Conservation (phyloP, 257 asterid genomes). For the Solanum appendiculatum region DNA sequence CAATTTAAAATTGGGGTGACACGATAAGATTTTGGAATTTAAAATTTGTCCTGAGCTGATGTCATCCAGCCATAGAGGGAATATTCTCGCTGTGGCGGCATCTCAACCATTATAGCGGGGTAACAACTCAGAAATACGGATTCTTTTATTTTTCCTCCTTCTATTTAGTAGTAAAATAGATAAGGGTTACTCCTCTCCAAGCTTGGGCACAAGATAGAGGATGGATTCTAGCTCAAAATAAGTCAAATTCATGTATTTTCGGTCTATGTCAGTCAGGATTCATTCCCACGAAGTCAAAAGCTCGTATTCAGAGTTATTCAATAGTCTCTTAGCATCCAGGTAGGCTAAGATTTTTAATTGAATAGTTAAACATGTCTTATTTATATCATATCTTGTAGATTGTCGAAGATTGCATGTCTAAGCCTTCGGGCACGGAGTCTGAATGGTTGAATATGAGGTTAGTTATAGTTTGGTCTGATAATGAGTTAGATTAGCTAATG, state of each 20-base stretch:
- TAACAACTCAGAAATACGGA: neutral
- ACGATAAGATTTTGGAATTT: neutral
- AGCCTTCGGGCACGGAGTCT: neutral
- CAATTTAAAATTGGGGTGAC: neutral
- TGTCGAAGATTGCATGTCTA: neutral
- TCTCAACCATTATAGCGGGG: neutral
- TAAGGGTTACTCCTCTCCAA: neutral
- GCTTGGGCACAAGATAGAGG: neutral
- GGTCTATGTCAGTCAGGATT: neutral
- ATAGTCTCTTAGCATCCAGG: neutral
- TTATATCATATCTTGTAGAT: neutral
- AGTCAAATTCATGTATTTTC: neutral
- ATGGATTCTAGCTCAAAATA: neutral
- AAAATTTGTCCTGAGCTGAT: neutral
- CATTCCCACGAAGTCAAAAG: neutral
- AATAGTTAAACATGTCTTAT: too few species aligned
- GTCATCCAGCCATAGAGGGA: neutral
- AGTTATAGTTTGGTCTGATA: too few species aligned
- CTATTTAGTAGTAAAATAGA: too few species aligned
- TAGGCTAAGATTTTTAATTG: neutral
- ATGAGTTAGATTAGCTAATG: neutral
- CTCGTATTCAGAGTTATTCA: neutral
- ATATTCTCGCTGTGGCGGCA: neutral
- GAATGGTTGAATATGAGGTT: neutral
- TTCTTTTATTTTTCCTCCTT: too few species aligned